phyloP scores from a whole-genome alignment of 371 early-diverging fungal genomes.

The Syncephalastrum racemosum region DNA sequence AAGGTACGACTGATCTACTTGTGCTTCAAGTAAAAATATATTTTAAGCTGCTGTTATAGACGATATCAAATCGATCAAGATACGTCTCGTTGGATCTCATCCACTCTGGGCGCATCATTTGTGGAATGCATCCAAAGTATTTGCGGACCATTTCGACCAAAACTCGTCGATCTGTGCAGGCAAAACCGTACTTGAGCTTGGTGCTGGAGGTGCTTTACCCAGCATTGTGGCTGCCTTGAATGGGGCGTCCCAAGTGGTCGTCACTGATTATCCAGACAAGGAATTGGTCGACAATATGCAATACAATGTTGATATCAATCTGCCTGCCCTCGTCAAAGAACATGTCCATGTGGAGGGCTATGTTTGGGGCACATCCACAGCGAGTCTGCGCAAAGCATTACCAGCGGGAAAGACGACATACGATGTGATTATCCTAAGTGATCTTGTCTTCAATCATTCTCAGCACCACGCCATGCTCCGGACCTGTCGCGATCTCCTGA shows the following conservation, averaged over 20 bases:
- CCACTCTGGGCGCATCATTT: constrained; percentile 89
- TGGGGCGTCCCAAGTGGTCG: constrained; percentile 75
- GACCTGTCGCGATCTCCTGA: constrained; percentile 64
- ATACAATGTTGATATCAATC: constrained; percentile 59
- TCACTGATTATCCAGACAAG: constrained; percentile 91
- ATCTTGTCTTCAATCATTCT: constrained; percentile 91
- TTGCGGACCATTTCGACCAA: constrained; percentile 77
- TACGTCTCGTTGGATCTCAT: constrained; percentile 76
- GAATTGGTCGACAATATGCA: constrained; percentile 78
- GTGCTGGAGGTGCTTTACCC: constrained; percentile 90
- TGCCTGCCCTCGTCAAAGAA: constrained; percentile 14
- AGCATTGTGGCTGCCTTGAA: constrained; percentile 75
- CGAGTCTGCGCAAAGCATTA: constrained; percentile 40
- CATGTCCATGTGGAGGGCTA: constrained; percentile 59
- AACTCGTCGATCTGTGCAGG: constrained; percentile 54
- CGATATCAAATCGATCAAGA: constrained; percentile 29
- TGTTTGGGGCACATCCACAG: constrained; percentile 82
- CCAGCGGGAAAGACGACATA: constrained; percentile 42
- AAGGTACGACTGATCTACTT: constrained; percentile 14
- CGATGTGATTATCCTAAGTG: constrained; percentile 86
- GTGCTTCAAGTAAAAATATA: background rate
- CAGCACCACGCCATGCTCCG: constrained; percentile 72
- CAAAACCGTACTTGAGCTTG: constrained; percentile 84
- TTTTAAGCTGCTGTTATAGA: constrained; percentile 8
- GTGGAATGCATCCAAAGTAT: constrained; percentile 89